These are phyloP conservation scores for Eremomyces bilateralis DNA, from an alignment of 495 filamentous ascomycete species.

Conservation along the genomic window DNA sequence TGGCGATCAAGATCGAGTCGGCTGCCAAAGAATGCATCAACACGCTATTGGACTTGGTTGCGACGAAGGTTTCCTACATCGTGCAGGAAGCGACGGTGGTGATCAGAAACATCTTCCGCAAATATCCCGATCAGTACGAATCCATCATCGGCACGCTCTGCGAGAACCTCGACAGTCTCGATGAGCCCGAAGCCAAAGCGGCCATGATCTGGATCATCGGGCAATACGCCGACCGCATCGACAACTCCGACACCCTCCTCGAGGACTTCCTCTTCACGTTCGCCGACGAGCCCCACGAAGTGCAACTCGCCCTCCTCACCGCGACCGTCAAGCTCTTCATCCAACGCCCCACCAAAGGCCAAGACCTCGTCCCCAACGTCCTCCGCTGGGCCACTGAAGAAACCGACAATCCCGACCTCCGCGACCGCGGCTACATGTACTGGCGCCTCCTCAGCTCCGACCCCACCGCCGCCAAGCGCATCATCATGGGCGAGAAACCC, in stretches of 20 bases:
- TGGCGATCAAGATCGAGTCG: slow-evolving; percentile 97
- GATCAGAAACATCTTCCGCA: slow-evolving; percentile 96
- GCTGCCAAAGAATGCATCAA: slow-evolving; percentile 80
- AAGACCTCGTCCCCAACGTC: slow-evolving; percentile 82
- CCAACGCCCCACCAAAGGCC: slow-evolving; percentile 84
- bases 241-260: slow-evolving; percentile 80
- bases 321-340: slow-evolving; percentile 98
- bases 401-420: slow-evolving; percentile 91
- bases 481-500: slow-evolving; percentile 95
- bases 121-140: slow-evolving; percentile 97
- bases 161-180: slow-evolving; percentile 87
- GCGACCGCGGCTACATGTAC: slow-evolving; percentile 97
- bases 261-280: slow-evolving; percentile 92
- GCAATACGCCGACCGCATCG: slow-evolving; percentile 90
- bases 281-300: slow-evolving; percentile 81
- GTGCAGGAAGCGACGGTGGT: slow-evolving; percentile 99
- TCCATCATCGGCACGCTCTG: slow-evolving; percentile 89
- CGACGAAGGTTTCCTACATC: slow-evolving; percentile 98
- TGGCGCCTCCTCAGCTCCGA: slow-evolving; percentile 94
- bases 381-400: slow-evolving; percentile 98
- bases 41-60: slow-evolving; percentile 75
- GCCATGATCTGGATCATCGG: slow-evolving; percentile 99
- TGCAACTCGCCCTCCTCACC: slow-evolving; percentile 83
- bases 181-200: slow-evolving; percentile 97
- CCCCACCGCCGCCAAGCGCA: slow-evolving; percentile 59